These are phyloP conservation scores for Warburgia ugandensis DNA, from an alignment of 164 flowering plant species.

Conservation along the genomic window DNA sequence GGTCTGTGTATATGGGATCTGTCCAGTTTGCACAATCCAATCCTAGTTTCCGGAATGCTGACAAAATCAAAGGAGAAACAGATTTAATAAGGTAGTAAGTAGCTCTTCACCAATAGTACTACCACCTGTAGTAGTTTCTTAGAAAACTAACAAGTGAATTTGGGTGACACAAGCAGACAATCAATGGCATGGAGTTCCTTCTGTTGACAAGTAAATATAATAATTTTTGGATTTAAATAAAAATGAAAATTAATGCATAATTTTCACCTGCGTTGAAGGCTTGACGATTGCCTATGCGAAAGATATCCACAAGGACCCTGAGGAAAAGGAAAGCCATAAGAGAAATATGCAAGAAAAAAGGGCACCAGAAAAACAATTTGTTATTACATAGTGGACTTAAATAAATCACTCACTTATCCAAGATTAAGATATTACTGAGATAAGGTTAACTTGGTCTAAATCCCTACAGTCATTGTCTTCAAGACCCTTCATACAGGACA, in stretches of 20 bases:
- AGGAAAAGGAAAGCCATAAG: too few species aligned
- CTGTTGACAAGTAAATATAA: background rate
- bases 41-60: conserved; percentile 85
- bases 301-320: conserved; percentile 82
- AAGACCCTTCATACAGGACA: too few species aligned
- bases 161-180: background rate
- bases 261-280: conserved; percentile 78
- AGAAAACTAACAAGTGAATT: too few species aligned
- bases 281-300: conserved; percentile 60
- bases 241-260: background rate
- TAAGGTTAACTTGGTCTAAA: too few species aligned
- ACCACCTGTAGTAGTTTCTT: too few species aligned
- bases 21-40: conserved; percentile 97
- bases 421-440: too few species aligned
- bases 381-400: too few species aligned
- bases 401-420: too few species aligned
- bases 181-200: background rate
- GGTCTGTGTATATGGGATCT: conserved; percentile 78
- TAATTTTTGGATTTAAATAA: background rate
- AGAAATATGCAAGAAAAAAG: too few species aligned
- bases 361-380: too few species aligned
- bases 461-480: too few species aligned
- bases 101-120: too few species aligned
- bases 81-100: background rate
- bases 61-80: conserved; percentile 4